These are phyloP conservation scores for Rhodotorula paludigena DNA, from an alignment of 768 basidiomycete species.

Conservation along the genomic window DNA sequence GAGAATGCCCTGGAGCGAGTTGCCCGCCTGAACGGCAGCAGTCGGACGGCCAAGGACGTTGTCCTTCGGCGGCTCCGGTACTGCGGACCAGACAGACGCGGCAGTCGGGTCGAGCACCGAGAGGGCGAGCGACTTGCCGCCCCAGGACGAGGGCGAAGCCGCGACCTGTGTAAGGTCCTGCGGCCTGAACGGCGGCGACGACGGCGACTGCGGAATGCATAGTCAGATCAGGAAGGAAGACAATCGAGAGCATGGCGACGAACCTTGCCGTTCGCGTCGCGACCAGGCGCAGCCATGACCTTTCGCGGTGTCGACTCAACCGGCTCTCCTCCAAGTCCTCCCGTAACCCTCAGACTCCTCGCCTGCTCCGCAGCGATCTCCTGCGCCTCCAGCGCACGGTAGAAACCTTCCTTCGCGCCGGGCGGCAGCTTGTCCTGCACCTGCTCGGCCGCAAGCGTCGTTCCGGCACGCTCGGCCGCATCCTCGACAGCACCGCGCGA, in stretches of 20 bases:
- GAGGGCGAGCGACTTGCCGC: conserved; percentile 52
- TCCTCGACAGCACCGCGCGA: background rate
- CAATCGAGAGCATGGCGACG: background rate
- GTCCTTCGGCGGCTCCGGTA: conserved; percentile 16
- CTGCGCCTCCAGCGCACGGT: conserved; percentile 17
- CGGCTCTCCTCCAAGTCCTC: conserved; percentile 59
- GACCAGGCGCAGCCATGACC: conserved; percentile 26
- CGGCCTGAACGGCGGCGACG: conserved; percentile 53
- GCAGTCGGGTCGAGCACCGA: conserved; percentile 32
- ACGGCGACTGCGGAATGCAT: conserved; percentile 8
- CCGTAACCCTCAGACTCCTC: conserved; percentile 68
- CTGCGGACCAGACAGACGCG: conserved; percentile 33
- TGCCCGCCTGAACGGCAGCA: conserved; percentile 58
- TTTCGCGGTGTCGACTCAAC: conserved; percentile 31
- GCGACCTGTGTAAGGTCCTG: conserved; percentile 71
- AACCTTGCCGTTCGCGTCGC: conserved; percentile 12
- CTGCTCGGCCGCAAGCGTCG: background rate
- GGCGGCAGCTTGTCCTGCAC: conserved; percentile 5
- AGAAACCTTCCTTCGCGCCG: conserved; percentile 38
- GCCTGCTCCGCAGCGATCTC: no score
- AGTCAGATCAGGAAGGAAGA: no score
- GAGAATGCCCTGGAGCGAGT: conserved; percentile 76
- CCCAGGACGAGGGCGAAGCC: conserved; percentile 63
- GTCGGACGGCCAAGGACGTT: conserved; percentile 18
- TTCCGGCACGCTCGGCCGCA: background rate